These are phyloP conservation scores for Collybiopsis confluens DNA, from an alignment of 768 basidiomycete genomes.

Conservation along the genomic window DNA sequence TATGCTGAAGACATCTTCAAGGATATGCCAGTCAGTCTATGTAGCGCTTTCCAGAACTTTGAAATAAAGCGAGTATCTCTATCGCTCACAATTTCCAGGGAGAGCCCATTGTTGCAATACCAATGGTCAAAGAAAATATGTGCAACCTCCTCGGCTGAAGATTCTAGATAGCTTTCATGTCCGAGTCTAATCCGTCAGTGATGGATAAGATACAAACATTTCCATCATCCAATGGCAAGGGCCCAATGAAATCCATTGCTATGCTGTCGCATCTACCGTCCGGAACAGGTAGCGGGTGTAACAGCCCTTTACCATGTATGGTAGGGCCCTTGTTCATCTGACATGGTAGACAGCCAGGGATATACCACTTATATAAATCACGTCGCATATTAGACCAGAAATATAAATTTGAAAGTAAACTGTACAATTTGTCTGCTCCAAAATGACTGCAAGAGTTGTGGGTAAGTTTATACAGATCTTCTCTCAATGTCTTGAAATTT, in stretches of 20 bases:
- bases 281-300: constrained; percentile 3
- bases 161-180: background rate
- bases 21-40: constrained; percentile 17
- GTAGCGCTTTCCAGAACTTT: constrained; percentile 24
- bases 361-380: constrained; percentile 19
- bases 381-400: constrained; percentile 18
- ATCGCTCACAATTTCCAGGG: constrained; percentile 21
- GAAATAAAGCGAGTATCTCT: constrained; percentile 26
- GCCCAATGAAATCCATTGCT: constrained; percentile 15
- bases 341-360: constrained; percentile 11
- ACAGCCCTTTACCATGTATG: background rate
- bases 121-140: constrained; percentile 15
- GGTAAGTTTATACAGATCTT: background rate
- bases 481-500: background rate
- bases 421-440: constrained; percentile 13
- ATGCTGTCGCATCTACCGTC: constrained; percentile 1
- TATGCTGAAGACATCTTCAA: constrained; percentile 27
- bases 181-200: background rate
- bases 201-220: constrained; percentile 17
- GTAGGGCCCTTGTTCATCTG: background rate
- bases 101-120: constrained; percentile 25
- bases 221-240: constrained; percentile 18
- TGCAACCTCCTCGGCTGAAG: constrained; percentile 11
- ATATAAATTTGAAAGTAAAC: constrained; percentile 4
- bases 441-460: background rate